Percentiles rank a stretch among this genome's conserved stretches.
These are phyloP conservation scores for Chaetomium strumarium DNA, from an alignment of 2,329 filamentous ascomycete genomes.

Conservation along the genomic window DNA sequence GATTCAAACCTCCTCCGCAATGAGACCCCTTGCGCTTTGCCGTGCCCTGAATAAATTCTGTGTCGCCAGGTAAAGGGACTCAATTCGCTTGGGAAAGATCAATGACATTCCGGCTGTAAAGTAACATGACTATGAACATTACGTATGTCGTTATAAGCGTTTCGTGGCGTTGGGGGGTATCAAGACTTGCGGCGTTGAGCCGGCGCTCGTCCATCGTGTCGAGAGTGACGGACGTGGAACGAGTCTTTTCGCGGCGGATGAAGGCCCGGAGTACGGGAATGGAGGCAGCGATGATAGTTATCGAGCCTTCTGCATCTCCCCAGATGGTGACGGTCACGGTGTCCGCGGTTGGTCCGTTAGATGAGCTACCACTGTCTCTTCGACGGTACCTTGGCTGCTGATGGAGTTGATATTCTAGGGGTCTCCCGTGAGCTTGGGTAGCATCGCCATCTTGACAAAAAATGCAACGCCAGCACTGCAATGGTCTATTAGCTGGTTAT, in stretches of 20 bases:
- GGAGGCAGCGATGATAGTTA: conserved; percentile 30
- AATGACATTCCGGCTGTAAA: no score
- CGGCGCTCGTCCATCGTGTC: conserved; percentile 1
- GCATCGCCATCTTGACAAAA: conserved; percentile 16
- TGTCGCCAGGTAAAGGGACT: no score
- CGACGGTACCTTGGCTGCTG: not conserved
- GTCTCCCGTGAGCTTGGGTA: conserved; percentile 11
- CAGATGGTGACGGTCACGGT: conserved; percentile 20
- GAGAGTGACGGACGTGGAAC: not conserved
- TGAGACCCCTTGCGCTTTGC: no score
- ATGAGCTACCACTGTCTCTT: not conserved
- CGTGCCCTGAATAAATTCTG: no score
- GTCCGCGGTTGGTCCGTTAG: conserved; percentile 1
- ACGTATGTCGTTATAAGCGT: no score
- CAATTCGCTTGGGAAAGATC: no score
- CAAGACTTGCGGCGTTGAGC: conserved; percentile 1
- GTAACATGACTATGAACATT: no score
- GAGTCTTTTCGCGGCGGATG: conserved; percentile 1
- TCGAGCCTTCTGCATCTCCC: conserved; percentile 24
- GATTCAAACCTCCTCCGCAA: no score
- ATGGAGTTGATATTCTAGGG: not conserved
- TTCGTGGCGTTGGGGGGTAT: not conserved
- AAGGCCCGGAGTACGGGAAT: conserved; percentile 27
- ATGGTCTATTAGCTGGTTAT: not conserved
- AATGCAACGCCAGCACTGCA: conserved; percentile 10